These are phyloP conservation scores for Tinospora cordifolia DNA, from an alignment of 164 flowering plant species.

Conservation along the genomic window DNA sequence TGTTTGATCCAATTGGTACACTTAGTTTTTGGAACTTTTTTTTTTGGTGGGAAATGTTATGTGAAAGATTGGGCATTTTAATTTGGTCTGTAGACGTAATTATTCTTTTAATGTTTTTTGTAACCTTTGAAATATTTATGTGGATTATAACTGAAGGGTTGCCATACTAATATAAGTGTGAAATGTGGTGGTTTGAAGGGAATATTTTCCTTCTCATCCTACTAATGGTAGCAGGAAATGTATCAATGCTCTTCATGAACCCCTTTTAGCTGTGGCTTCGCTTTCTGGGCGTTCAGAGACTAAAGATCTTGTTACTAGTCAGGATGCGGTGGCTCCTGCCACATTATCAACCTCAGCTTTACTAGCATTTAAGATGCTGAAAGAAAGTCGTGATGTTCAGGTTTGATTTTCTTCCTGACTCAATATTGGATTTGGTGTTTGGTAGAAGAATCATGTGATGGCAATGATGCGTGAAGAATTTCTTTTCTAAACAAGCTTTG, in stretches of 20 bases:
- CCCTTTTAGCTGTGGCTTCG: conserved; percentile 11
- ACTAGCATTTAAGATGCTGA: conserved; percentile 55
- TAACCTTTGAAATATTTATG: neutral
- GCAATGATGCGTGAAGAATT: neutral
- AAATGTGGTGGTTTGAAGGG: conserved; percentile 32
- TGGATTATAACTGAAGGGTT: neutral
- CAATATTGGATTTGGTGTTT: neutral
- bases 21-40: too few species aligned
- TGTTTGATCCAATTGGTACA: too few species aligned
- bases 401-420: too few species aligned
- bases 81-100: neutral
- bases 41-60: neutral
- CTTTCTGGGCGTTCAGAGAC: conserved; percentile 23
- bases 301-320: conserved; percentile 28
- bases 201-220: conserved; percentile 32
- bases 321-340: conserved; percentile 13
- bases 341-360: conserved; percentile 36
- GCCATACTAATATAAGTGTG: neutral
- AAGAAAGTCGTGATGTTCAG: conserved; percentile 52
- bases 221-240: conserved; percentile 17
- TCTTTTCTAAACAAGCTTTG: too few species aligned
- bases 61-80: neutral
- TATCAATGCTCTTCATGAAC: conserved; percentile 4
- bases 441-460: neutral
- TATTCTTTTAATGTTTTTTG: neutral